Base-by-base conservation (phyloP, 164 flowering plant species). In the Aristolochia contorta region DNA sequence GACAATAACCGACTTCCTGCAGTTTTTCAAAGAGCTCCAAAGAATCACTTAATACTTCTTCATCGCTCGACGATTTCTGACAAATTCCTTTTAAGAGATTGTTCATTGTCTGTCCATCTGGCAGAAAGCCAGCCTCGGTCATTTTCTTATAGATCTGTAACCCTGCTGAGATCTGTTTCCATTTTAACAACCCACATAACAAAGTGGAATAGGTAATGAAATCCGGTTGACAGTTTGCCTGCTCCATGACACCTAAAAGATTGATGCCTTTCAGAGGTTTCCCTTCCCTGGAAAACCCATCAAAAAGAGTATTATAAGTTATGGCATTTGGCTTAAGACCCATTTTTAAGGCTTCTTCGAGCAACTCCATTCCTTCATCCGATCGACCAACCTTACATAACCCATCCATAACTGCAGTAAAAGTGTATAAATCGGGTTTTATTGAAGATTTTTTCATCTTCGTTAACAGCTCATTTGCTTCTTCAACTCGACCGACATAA, bases 301-400 rank as follows among this genome's bases (percentile, higher is more conserved):
- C 65, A 65, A 87, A 81, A 57, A 92, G 67, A n/a, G 96, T 76
- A 65, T 87, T 92, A 65, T 67, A 86, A 47, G 87, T 82, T 30
- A 85, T 82, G 32, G 68, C 84, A 64, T 48, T 82, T 6, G 96
- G 96, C 21, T 58, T 64, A 59, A 92, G 68, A 16, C 87, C 93
- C 70, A 64, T 71, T 33, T 43, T 68, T 47, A 76, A 0, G 50
- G 93, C 96, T 64, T 89, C 91, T 57, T 75, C 53, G 0, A 87
- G 83, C 75, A 92, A 66, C 53, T 83, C 93, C 80, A 73, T 67
- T 10, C 88, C 96, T 69, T 92, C 91, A 53, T 78, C 77, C 0
- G 90, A 75, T 33, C 90, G 59, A 53, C 96, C 96, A 60, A 92
- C 96, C 67, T 83, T 89, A 55, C 98, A 84, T n/a, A 87, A 80